A percentile compares a stretch with the other conserved stretches of the same genome.
phyloP scores from a whole-genome alignment of 148 eudicot species.

The Camellia japonica region DNA sequence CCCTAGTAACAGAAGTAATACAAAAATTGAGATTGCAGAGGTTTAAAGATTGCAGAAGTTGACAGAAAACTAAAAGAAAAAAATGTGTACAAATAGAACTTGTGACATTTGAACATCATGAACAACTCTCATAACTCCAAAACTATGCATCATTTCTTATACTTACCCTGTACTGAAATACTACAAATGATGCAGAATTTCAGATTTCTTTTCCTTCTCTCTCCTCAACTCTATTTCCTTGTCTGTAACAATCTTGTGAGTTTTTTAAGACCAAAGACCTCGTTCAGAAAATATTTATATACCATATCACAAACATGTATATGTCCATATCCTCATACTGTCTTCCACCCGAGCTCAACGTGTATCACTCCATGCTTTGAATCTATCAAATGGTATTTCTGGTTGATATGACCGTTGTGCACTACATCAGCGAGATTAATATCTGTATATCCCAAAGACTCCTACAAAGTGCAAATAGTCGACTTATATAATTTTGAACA shows the following conservation, averaged over 20 bases:
- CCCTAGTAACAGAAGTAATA: too few species aligned
- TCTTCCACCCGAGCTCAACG: constrained; percentile 72
- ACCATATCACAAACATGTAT: not conserved
- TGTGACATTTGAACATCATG: not conserved
- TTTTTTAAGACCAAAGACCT: not conserved
- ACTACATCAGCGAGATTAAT: constrained; percentile 72
- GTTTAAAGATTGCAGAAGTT: too few species aligned
- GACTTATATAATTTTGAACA: not conserved
- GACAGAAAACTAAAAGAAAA: not conserved
- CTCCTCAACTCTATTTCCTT: too few species aligned
- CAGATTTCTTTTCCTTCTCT: not conserved
- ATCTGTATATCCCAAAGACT: constrained; percentile 72
- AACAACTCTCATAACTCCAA: not conserved
- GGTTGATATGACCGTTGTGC: constrained; percentile 72
- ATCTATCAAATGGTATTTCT: constrained; percentile 72
- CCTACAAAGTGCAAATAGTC: constrained; percentile 36
- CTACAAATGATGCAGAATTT: not conserved
- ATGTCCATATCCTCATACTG: constrained; percentile 31
- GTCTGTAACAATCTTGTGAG: too few species aligned
- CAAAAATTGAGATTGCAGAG: too few species aligned
- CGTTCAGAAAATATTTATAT: not conserved
- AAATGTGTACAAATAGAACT: not conserved
- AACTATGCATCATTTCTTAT: not conserved
- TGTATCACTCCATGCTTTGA: constrained; percentile 75
- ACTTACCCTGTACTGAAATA: not conserved